A percentile compares a stretch with the other conserved stretches of the same genome.
Evolutionary conservation across 2,329 filamentous ascomycete species (phyloP).

Genomic region (Lachnellula occidentalis): DNA sequence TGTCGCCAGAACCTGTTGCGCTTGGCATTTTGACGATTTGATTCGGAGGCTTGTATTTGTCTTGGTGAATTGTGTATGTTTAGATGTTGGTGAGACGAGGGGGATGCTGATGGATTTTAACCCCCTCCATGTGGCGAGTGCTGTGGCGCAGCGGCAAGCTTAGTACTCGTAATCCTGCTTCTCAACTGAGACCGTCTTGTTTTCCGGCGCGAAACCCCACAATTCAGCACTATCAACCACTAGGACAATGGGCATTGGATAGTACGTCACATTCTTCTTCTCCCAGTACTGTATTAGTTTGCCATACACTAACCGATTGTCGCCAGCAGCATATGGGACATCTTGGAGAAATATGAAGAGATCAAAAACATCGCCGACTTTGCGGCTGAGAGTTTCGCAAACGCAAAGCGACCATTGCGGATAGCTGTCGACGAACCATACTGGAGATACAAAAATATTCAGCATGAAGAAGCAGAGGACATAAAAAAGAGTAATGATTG

Average conservation of each 20-base stretch:
- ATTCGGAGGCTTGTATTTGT: too few species aligned
- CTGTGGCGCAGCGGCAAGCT: background rate
- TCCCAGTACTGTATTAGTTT: too few species aligned
- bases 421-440: background rate
- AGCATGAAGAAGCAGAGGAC: background rate
- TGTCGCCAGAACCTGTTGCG: background rate
- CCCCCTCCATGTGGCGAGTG: background rate
- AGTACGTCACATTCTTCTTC: background rate
- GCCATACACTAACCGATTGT: background rate
- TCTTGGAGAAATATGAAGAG: background rate
- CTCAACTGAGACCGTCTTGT: background rate
- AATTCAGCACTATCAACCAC: background rate
- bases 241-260: background rate
- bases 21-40: background rate
- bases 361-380: background rate
- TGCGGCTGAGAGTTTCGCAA: background rate
- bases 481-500: background rate
- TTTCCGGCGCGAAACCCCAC: background rate
- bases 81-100: background rate
- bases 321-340: background rate
- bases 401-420: background rate
- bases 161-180: background rate
- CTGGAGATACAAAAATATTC: background rate
- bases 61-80: background rate
- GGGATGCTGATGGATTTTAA: background rate